Conservation (phyloP, 441 rosid species). For the California macrophylla region DNA sequence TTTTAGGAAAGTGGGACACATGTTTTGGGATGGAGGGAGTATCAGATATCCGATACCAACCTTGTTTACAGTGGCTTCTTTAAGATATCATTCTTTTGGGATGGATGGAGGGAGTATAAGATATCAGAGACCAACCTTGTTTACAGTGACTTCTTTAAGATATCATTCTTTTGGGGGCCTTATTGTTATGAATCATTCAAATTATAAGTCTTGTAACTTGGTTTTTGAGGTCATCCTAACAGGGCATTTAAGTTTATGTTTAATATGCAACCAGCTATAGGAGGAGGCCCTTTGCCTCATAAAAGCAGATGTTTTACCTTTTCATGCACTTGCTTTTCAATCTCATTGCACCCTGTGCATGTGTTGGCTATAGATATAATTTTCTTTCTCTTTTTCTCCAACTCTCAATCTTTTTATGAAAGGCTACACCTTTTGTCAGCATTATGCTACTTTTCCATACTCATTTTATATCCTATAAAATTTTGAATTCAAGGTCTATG, state of each 20-base stretch:
- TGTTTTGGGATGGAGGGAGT: background rate
- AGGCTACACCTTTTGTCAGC: background rate
- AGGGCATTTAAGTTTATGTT: background rate
- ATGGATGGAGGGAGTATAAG: too few species aligned
- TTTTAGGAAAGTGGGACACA: background rate
- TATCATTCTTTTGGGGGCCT: background rate
- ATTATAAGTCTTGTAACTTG: background rate
- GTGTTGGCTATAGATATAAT: background rate
- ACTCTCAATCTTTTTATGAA: background rate
- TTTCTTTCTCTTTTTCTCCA: background rate
- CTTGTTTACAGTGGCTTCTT: background rate
- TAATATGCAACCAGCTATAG: background rate
- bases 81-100: background rate
- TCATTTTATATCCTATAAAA: conserved; percentile 13
- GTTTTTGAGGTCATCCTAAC: background rate
- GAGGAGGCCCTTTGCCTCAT: background rate
- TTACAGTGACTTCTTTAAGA: background rate
- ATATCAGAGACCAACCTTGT: background rate
- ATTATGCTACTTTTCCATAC: conserved; percentile 1
- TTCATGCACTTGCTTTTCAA: background rate
- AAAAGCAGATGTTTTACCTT: background rate
- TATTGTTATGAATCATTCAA: background rate
- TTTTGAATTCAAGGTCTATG: conserved; percentile 60
- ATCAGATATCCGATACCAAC: background rate
- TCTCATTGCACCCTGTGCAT: background rate